These are phyloP conservation scores for Beta corolliflora DNA, from an alignment of 179 eudicot species.

Conservation along the genomic window DNA sequence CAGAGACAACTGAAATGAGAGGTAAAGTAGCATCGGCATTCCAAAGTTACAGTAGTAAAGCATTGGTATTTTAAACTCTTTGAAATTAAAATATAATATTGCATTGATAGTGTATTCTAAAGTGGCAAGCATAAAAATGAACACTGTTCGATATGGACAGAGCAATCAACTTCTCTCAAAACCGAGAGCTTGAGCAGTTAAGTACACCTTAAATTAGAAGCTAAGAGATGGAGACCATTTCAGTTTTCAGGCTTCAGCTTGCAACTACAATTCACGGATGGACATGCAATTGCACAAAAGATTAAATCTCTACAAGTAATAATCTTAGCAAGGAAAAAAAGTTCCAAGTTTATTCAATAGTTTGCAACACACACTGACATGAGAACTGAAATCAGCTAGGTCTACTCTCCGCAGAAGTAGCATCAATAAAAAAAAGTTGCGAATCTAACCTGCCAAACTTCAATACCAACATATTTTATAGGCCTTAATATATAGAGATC, in stretches of 20 bases:
- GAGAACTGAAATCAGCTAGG: not conserved
- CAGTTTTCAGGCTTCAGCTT: not conserved
- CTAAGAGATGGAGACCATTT: too few species aligned
- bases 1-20: not conserved
- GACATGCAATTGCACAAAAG: not conserved
- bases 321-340: constrained; percentile 3
- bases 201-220: not conserved
- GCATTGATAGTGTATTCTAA: not conserved
- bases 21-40: not conserved
- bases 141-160: not conserved
- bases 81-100: too few species aligned
- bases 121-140: not conserved
- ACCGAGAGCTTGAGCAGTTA: not conserved
- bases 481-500: constrained; percentile 76
- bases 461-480: constrained; percentile 73
- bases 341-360: not conserved
- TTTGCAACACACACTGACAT: not conserved
- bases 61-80: too few species aligned
- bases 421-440: not conserved
- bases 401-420: not conserved
- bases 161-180: not conserved
- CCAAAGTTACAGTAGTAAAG: too few species aligned
- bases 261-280: not conserved
- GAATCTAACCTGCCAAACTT: constrained; percentile 77
- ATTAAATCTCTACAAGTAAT: not conserved